Conservation (phyloP, 441 rosid genomes). For the Flueggea neowawraea region DNA sequence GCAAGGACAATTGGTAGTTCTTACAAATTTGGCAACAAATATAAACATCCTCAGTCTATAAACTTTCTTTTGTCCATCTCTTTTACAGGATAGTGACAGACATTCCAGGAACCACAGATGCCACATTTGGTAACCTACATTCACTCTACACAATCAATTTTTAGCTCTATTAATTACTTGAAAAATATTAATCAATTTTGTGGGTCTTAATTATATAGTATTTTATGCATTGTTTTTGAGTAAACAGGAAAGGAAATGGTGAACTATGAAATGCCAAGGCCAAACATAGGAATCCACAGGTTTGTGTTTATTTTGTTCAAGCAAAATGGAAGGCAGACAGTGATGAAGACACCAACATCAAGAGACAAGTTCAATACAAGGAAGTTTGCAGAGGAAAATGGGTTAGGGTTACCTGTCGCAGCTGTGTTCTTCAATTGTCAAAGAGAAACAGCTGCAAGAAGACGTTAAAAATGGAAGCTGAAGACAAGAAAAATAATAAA, state of each 20-base stretch:
- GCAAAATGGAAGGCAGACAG: slow-evolving; percentile 64
- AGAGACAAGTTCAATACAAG: slow-evolving; percentile 51
- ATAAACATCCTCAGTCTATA: neutral
- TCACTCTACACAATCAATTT: neutral
- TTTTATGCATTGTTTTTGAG: neutral
- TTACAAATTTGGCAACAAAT: no score
- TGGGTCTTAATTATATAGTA: neutral
- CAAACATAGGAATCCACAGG: slow-evolving; percentile 94
- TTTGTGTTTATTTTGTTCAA: slow-evolving; percentile 76
- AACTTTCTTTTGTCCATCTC: neutral
- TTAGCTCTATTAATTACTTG: no score
- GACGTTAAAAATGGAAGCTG: slow-evolving; percentile 28
- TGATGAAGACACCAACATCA: slow-evolving; percentile 8
- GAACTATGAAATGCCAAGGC: slow-evolving; percentile 83
- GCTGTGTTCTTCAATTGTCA: slow-evolving; percentile 92
- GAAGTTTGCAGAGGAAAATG: slow-evolving; percentile 69
- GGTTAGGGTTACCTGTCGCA: slow-evolving; percentile 79
- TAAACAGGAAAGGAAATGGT: slow-evolving; percentile 62
- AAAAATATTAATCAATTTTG: no score
- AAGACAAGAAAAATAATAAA: neutral
- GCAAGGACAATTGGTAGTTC: no score
- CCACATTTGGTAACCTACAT: slow-evolving; percentile 63
- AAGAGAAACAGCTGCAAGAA: slow-evolving; percentile 93
- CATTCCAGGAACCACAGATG: slow-evolving; percentile 94
- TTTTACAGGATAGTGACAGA: slow-evolving; percentile 78